These are phyloP conservation scores for Sugiyamaella japonica DNA, from an alignment of 1,139 yeast species.

Conservation along the genomic window DNA sequence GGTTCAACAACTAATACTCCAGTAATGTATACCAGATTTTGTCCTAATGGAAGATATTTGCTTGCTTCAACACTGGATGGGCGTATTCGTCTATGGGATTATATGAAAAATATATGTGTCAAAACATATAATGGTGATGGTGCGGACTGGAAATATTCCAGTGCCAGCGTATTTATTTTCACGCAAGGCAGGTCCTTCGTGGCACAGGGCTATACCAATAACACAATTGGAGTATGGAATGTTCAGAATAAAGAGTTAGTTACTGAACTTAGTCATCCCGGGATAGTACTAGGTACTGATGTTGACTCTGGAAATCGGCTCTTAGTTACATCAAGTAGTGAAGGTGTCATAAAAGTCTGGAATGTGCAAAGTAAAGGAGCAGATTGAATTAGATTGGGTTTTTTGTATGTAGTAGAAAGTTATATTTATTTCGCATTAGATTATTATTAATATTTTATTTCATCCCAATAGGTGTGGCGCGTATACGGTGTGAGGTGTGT, in stretches of 20 bases:
- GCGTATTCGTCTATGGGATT: slow-evolving; percentile 74
- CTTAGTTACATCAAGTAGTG: slow-evolving; percentile 48
- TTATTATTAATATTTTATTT: no score
- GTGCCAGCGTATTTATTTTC: slow-evolving; percentile 34
- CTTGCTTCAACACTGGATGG: slow-evolving; percentile 84
- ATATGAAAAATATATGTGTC: slow-evolving; percentile 44
- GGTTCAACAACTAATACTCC: slow-evolving; percentile 51
- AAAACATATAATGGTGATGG: slow-evolving; percentile 32
- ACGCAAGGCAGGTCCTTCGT: slow-evolving; percentile 43
- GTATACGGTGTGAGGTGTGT: no score
- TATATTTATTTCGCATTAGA: not conserved
- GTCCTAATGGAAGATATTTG: slow-evolving; percentile 82
- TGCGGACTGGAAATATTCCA: slow-evolving; percentile 37
- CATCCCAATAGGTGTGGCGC: no score
- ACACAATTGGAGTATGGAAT: slow-evolving; percentile 65
- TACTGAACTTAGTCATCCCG: slow-evolving; percentile 45
- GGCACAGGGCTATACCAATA: slow-evolving; percentile 66
- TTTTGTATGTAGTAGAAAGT: not conserved
- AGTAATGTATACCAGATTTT: slow-evolving; percentile 66
- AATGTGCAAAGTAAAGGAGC: not conserved
- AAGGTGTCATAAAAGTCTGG: slow-evolving; percentile 46
- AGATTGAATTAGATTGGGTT: no score
- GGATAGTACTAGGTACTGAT: slow-evolving; percentile 35
- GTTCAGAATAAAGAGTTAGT: slow-evolving; percentile 63
- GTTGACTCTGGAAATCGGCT: slow-evolving; percentile 38